Evolutionary conservation across 2,329 filamentous ascomycete species (phyloP).

Genomic region (Fusarium sp.): DNA sequence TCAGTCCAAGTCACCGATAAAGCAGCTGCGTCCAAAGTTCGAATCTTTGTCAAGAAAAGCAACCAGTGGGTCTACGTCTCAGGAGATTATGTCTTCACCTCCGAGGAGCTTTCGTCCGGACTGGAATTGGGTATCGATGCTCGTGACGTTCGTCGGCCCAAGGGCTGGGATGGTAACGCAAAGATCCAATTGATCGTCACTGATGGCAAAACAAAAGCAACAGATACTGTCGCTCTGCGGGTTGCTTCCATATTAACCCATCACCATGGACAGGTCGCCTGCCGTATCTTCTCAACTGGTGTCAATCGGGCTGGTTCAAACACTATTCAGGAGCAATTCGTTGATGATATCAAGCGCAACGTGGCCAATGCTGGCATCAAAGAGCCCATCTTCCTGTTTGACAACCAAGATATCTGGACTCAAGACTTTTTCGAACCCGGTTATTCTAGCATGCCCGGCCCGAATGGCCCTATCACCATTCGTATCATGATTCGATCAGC

Average conservation of each 20-base stretch:
- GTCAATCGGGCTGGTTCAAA: not conserved
- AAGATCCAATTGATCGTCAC: constrained; percentile 49
- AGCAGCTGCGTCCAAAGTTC: constrained; percentile 39
- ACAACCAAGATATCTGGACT: constrained; percentile 47
- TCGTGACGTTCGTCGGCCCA: constrained; percentile 45
- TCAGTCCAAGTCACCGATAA: constrained; percentile 23
- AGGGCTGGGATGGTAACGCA: constrained; percentile 47
- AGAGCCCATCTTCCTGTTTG: constrained; percentile 23
- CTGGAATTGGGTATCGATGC: constrained; percentile 53
- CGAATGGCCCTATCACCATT: constrained; percentile 48
- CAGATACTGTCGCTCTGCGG: constrained; percentile 49
- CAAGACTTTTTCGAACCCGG: constrained; percentile 57
- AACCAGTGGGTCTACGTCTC: constrained; percentile 46
- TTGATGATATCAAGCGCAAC: constrained; percentile 14
- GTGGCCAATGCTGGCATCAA: constrained; percentile 12
- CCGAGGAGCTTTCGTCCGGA: constrained; percentile 46
- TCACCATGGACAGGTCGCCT: constrained; percentile 51
- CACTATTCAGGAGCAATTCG: not conserved
- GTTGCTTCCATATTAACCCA: constrained; percentile 54
- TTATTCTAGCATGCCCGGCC: constrained; percentile 56
- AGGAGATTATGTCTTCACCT: constrained; percentile 44
- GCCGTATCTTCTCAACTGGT: constrained; percentile 38
- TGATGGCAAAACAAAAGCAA: constrained; percentile 29
- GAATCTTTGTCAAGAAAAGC: constrained; percentile 46
- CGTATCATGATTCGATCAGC: constrained; percentile 51